A percentile compares a stretch with the other conserved stretches of the same genome.
Evolutionary conservation across 2,329 filamentous ascomycete genomes (phyloP).

Genomic region (Ramichloridium luteum): DNA sequence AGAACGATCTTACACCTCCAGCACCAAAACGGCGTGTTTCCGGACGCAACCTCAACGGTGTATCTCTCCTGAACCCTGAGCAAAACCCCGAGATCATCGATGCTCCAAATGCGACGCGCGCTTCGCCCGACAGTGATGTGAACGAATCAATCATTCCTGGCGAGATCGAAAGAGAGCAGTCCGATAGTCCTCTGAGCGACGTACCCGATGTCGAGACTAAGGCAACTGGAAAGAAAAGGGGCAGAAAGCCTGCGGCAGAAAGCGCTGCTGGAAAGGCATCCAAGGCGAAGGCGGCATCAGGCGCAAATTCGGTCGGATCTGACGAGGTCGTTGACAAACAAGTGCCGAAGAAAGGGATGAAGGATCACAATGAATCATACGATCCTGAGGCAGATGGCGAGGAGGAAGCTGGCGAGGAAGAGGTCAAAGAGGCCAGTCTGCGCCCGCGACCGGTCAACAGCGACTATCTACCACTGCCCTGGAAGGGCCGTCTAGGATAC

Average conservation of each 20-base stretch:
- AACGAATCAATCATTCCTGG: conserved; percentile 21
- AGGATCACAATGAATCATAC: conserved; percentile 7
- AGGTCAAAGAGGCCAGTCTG: conserved; percentile 45
- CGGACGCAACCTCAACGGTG: conserved; percentile 8
- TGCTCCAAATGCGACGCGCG: conserved; percentile 29
- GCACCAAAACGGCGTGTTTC: conserved; percentile 10
- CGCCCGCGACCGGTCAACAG: conserved; percentile 72
- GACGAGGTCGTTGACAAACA: conserved; percentile 7
- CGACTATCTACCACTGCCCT: conserved; percentile 70
- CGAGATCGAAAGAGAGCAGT: conserved; percentile 8
- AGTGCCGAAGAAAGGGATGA: conserved; percentile 6
- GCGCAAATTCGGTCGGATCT: conserved; percentile 4
- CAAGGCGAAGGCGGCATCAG: conserved; percentile 10
- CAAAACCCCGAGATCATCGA: conserved; percentile 31
- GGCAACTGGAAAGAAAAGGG: conserved; percentile 11
- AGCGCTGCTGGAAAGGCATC: conserved; percentile 12
- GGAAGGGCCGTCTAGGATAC: conserved; percentile 82
- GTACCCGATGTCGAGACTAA: conserved; percentile 23
- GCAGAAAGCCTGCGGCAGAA: conserved; percentile 10
- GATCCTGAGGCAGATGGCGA: conserved; percentile 45
- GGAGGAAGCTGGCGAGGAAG: conserved; percentile 43
- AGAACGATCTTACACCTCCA: conserved; percentile 3
- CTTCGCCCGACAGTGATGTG: conserved; percentile 32
- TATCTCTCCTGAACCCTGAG: conserved; percentile 17
- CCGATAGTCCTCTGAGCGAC: conserved; percentile 26